These are phyloP conservation scores for Globisporangium cystogenes DNA, from an alignment of 352 stramenopile genomes.

Conservation along the genomic window DNA sequence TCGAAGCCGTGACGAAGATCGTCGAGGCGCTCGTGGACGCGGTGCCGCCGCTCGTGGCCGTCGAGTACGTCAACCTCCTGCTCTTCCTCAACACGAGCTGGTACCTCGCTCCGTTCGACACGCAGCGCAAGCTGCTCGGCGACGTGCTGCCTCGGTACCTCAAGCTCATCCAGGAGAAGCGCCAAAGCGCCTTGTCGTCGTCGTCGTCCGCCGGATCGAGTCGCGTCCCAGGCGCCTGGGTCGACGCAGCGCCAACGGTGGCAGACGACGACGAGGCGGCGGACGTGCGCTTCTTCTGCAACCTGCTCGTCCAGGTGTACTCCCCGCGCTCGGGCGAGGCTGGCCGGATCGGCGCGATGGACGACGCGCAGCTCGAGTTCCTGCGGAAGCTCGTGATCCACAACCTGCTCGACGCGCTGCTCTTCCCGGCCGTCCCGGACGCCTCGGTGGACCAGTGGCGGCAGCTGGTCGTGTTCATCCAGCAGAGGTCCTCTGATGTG, in stretches of 20 bases:
- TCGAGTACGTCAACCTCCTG: slow-evolving; percentile 53
- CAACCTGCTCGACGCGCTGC: slow-evolving; percentile 59
- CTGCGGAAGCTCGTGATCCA: slow-evolving; percentile 52
- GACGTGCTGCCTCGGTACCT: slow-evolving; percentile 60
- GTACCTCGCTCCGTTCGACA: slow-evolving; percentile 75
- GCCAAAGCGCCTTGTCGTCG: not conserved
- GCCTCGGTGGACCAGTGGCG: slow-evolving; percentile 41
- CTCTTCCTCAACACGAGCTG: slow-evolving; percentile 77
- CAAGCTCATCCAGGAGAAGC: slow-evolving; percentile 31
- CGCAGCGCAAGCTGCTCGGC: slow-evolving; percentile 58
- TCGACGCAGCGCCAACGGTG: not conserved
- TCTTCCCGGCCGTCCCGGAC: slow-evolving; percentile 40
- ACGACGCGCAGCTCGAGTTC: slow-evolving; percentile 27
- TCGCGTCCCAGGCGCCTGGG: slow-evolving; percentile 7
- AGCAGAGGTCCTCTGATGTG: slow-evolving; percentile 30
- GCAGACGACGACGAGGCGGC: slow-evolving; percentile 15
- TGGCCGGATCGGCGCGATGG: slow-evolving; percentile 23
- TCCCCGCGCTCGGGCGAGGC: slow-evolving; percentile 14
- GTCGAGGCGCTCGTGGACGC: slow-evolving; percentile 48
- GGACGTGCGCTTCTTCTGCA: slow-evolving; percentile 78
- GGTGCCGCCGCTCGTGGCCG: slow-evolving; percentile 23
- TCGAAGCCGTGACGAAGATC: slow-evolving; percentile 59
- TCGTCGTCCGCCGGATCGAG: not conserved
- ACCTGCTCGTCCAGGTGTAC: slow-evolving; percentile 69
- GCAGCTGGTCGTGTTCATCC: slow-evolving; percentile 65